Base-by-base conservation (phyloP, 1,284 basidiomycete species). In the Phaffia rhodozyma region DNA sequence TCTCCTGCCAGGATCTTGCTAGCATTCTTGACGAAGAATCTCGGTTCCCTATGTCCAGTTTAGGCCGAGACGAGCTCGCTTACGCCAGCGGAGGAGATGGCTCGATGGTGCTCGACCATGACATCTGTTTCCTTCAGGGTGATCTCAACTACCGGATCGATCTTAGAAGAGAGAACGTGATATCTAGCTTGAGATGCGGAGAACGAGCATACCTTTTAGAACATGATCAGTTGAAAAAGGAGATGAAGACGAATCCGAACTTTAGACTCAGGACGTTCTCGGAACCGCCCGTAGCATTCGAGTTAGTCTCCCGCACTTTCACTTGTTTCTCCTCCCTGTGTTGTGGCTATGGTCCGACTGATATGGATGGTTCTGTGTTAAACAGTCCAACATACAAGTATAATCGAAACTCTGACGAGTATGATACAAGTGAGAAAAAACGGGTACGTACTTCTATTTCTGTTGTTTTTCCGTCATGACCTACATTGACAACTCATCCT, bases 11-110 rank as follows among this genome's bases (percentile, higher is more conserved):
- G 62, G 92, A 97, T 74, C 78, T 92, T 4, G 85, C 85, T 0
- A 86, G 85, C 1, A 87, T 94, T 65, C 75, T 96, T 65, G 92
- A 96, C 70, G 86, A 89, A 70, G 85, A 85, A 66, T 76, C 81
- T 2, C 79, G 91, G 2, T 86, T 92, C 66, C 82, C 86, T 0
- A 54, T 67, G 0, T 74, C 78, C 6, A 68, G 72, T 6, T 71
- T 74, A 16, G 70, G 77, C 20, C 71, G 75, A 1, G 80, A 82
- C 25, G 79, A 82, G 51, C 65, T 84, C 21, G 84, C 86, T 1
- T 97, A 87, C 71, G 83, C 89, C 5, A 86, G 87, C 53, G 94
- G 94, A 20, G 93, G 94, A 0, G 89, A 94, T 73, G 94, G 94
- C 0, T 84, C 87, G n/a, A 91, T 89, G 81, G 84, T 94, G 23